These are phyloP conservation scores for Nowakowskiella sp. DNA, from an alignment of 192 early-diverging fungal genomes.

Conservation along the genomic window DNA sequence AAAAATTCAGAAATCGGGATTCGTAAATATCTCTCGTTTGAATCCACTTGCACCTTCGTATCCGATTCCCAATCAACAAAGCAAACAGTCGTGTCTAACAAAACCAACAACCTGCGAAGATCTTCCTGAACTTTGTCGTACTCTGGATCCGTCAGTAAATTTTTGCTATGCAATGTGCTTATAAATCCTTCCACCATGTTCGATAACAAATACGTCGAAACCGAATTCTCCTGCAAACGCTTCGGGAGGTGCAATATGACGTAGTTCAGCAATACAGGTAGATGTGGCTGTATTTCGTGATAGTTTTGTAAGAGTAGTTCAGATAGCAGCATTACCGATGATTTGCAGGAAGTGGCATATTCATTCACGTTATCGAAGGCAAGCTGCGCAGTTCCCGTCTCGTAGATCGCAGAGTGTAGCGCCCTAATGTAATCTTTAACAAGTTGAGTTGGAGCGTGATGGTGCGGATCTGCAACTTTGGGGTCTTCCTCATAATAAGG, in stretches of 20 bases:
- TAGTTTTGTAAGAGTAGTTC: conserved; percentile 35
- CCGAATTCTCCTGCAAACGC: conserved; percentile 16
- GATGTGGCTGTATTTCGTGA: conserved; percentile 19
- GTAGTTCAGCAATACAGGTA: conserved; percentile 37
- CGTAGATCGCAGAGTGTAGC: conserved; percentile 22
- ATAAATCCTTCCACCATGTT: conserved; percentile 31
- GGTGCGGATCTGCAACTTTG: background rate
- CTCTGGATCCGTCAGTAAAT: background rate
- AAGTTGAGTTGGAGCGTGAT: conserved; percentile 1
- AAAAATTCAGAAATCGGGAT: conserved; percentile 27
- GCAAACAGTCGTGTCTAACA: conserved; percentile 14
- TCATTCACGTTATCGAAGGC: conserved; percentile 22
- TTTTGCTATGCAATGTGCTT: conserved; percentile 10
- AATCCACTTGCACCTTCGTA: background rate
- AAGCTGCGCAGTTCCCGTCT: conserved; percentile 14
- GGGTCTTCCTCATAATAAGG: background rate
- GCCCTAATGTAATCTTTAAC: conserved; percentile 31
- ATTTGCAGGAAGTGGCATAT: conserved; percentile 15
- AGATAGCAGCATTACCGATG: conserved; percentile 21
- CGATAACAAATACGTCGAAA: conserved; percentile 16
- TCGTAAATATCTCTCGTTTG: conserved; percentile 16
- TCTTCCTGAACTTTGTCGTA: conserved; percentile 4
- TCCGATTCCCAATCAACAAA: conserved; percentile 22
- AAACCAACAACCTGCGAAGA: conserved; percentile 22
- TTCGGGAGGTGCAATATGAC: conserved; percentile 27